Base-by-base conservation (phyloP, 2,329 filamentous ascomycete genomes). In the Atkinsonella hypoxylon region DNA sequence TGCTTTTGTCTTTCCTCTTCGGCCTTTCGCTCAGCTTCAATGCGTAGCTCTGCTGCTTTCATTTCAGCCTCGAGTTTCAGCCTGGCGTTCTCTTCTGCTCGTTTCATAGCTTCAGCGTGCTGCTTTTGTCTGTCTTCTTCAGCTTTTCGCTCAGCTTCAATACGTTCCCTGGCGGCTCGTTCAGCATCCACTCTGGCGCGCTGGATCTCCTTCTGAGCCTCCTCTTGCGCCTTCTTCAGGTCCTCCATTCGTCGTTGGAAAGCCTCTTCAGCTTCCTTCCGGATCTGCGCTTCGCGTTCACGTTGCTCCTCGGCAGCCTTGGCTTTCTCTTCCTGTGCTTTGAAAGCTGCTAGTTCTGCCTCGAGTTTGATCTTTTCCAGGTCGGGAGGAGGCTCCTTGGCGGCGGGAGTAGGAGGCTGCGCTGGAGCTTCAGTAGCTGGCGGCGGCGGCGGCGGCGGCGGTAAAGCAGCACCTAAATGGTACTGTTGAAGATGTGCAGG, bases 291-390 rank as follows among this genome's bases (percentile, higher is more conserved):
- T 53, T 77, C 73, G 0, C 71, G 54, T 47, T 73, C 70, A 4
- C 64, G 65, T 51, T 71, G 67, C 57, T 65, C 70, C 34, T 72
- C 69, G 10, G 68, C 70, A 11, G 71, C 71, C 48, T 73, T 74
- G 53, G 67, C 69, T 54, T 65, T 68, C 31, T 70, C 71, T 51
- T 74, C 66, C 31, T 70, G 70, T 4, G 64, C 67, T 54, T 78
- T 71, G 42, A 78, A 69, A 10, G 67, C 66, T 12, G 73, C 71
- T 15, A 87, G 65, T 57, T 84, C 75, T 54, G 78, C 74, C 54
- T 83, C 75, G 51, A 83, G 74, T n/a, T 71, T 70, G 54, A 83
- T 70, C 58, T 80, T 80, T 51, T 84, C 77, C 1, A 76, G 72
- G 49, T 84, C 77, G 31, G 61, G 60, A 12, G 64, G 62, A 13